Percentiles rank a stretch among this genome's conserved stretches.
phyloP scores from a whole-genome alignment of 257 asterid genomes.

The Gardenia jasminoides region DNA sequence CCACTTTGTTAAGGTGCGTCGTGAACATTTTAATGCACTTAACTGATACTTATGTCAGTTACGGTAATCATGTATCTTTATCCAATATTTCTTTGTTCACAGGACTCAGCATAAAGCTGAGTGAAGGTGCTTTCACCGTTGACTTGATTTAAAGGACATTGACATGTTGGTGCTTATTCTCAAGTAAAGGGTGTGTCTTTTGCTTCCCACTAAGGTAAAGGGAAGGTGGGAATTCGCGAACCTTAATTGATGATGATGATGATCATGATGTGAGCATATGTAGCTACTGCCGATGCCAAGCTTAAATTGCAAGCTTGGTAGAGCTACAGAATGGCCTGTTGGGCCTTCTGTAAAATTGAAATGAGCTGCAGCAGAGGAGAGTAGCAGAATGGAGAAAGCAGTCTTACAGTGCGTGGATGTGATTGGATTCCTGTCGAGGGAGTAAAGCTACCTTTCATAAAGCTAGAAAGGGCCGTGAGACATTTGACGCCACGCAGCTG shows the following conservation, averaged over 20 bases:
- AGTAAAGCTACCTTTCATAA: conserved; percentile 12
- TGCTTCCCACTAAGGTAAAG: conserved; percentile 28
- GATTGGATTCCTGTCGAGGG: not conserved
- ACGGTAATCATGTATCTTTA: not conserved
- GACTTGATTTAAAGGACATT: conserved; percentile 17
- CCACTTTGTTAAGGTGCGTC: not conserved
- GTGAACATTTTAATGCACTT: not conserved
- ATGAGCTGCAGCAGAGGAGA: not conserved
- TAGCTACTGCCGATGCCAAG: conserved; percentile 18
- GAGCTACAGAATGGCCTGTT: conserved; percentile 5
- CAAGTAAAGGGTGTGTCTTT: conserved; percentile 25
- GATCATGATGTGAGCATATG: not conserved
- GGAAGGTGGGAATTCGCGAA: conserved; percentile 13
- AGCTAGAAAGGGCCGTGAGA: not conserved
- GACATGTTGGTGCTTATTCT: conserved; percentile 10
- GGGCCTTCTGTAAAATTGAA: not conserved
- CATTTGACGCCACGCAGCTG: not conserved
- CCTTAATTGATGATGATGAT: conserved; percentile 10
- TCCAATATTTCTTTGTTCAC: not conserved
- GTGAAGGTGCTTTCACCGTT: not conserved
- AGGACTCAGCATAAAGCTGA: conserved; percentile 1
- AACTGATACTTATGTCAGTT: not conserved
- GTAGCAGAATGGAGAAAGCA: not conserved
- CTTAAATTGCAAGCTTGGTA: conserved; percentile 14
- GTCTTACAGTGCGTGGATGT: not conserved